These are phyloP conservation scores for Lipomyces oligophaga DNA, from an alignment of 805 yeast species.

Conservation along the genomic window DNA sequence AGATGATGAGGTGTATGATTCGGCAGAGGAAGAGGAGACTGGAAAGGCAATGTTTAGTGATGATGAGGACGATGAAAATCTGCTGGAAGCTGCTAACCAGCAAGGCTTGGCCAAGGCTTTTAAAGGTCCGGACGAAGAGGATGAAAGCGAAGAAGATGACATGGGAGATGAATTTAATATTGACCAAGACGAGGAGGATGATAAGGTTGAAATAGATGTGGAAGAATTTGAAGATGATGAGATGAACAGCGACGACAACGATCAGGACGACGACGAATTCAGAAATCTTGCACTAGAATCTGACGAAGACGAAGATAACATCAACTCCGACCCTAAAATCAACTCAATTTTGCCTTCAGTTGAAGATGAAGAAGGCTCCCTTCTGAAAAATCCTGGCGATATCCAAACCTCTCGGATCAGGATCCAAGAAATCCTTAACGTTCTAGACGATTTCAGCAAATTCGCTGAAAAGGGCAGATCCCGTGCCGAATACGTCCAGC, in stretches of 20 bases:
- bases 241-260: constrained; percentile 51
- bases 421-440: constrained; percentile 92
- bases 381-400: constrained; percentile 59
- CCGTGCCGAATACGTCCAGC: constrained; percentile 74
- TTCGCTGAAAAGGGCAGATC: constrained; percentile 82
- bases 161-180: constrained; percentile 28
- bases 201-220: constrained; percentile 43
- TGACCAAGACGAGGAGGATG: constrained; percentile 30
- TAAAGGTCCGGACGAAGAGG: constrained; percentile 26
- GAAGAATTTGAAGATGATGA: constrained; percentile 72
- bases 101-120: constrained; percentile 33
- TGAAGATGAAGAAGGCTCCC: constrained; percentile 52
- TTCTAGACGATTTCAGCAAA: constrained; percentile 80
- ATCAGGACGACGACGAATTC: constrained; percentile 27
- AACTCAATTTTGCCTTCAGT: constrained; percentile 65
- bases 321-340: constrained; percentile 56
- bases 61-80: constrained; percentile 60
- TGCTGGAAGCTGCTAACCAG: constrained; percentile 35
- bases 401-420: constrained; percentile 82
- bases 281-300: constrained; percentile 21
- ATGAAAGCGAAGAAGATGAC: constrained; percentile 19
- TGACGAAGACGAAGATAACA: constrained; percentile 56
- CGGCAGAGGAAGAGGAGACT: constrained; percentile 53
- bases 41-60: constrained; percentile 75
- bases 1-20: constrained; percentile 48